phyloP scores from a whole-genome alignment of 2,329 filamentous ascomycete genomes.

The Cordyceps cicadae region DNA sequence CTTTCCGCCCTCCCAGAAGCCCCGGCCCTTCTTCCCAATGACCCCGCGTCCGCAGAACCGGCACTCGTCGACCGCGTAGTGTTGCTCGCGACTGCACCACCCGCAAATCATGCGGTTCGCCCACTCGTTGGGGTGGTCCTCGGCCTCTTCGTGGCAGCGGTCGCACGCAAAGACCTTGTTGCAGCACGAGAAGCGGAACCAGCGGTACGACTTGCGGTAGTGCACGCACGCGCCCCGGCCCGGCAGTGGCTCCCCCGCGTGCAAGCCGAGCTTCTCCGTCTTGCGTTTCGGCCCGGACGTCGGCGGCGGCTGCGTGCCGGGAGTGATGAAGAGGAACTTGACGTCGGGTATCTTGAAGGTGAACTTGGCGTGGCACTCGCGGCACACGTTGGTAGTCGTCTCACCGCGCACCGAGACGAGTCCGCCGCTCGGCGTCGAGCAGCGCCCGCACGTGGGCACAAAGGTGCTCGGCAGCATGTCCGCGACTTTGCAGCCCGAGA shows the following conservation, averaged over 20 bases:
- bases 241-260: conserved; percentile 48
- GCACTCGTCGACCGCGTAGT: conserved; percentile 69
- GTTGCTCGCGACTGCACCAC: conserved; percentile 72
- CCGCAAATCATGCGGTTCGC: conserved; percentile 79
- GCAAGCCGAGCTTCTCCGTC: conserved; percentile 47
- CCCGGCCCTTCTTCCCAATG: conserved; percentile 54
- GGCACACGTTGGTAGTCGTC: conserved; percentile 64
- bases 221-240: conserved; percentile 46
- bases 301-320: conserved; percentile 36
- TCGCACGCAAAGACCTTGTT: conserved; percentile 52
- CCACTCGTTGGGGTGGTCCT: conserved; percentile 70
- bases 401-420: conserved; percentile 68
- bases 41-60: conserved; percentile 63
- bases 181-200: conserved; percentile 60
- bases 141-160: conserved; percentile 64
- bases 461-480: conserved; percentile 77
- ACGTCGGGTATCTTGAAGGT: conserved; percentile 70
- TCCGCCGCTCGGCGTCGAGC: conserved; percentile 61
- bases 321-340: conserved; percentile 65
- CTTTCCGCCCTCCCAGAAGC: conserved; percentile 84
- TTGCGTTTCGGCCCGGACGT: conserved; percentile 34
- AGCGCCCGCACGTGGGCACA: conserved; percentile 67
- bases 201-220: conserved; percentile 51
- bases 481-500: conserved; percentile 63
- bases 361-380: conserved; percentile 72